Conservation (phyloP, 805 yeast species). For the Kazachstania africana region DNA sequence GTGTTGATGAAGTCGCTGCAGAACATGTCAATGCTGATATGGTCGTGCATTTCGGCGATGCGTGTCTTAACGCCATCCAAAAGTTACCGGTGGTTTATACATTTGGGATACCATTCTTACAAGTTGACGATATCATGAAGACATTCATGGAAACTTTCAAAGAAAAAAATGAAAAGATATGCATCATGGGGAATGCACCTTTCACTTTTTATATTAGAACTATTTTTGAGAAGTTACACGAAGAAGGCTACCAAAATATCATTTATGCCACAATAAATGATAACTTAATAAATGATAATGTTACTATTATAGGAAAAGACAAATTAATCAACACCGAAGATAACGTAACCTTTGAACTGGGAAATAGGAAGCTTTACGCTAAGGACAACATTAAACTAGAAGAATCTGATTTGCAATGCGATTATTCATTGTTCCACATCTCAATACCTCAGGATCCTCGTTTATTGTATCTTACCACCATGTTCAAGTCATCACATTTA, state of each 20-base stretch:
- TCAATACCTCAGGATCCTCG: conserved; percentile 70
- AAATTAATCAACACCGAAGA: neutral
- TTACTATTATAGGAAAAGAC: conserved; percentile 33
- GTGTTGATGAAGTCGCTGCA: conserved; percentile 95
- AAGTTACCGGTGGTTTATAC: conserved; percentile 68
- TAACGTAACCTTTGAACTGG: conserved; percentile 19
- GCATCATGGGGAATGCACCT: conserved; percentile 69
- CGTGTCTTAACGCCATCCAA: conserved; percentile 74
- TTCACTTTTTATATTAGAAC: conserved; percentile 35
- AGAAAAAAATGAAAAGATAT: conserved; percentile 32
- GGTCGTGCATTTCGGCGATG: conserved; percentile 89
- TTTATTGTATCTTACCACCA: conserved; percentile 60
- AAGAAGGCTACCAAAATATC: conserved; percentile 25
- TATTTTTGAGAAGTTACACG: conserved; percentile 28
- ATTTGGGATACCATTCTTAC: conserved; percentile 56
- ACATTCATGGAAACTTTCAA: conserved; percentile 34
- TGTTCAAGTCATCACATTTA: conserved; percentile 42
- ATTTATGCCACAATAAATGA: conserved; percentile 32
- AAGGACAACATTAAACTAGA: neutral
- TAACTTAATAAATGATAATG: conserved; percentile 19
- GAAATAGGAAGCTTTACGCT: conserved; percentile 22
- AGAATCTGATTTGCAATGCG: conserved; percentile 24
- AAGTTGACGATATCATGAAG: conserved; percentile 28
- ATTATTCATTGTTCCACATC: conserved; percentile 56
- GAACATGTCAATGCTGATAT: conserved; percentile 80